Conservation (phyloP, 1,139 yeast species). For the Debaryomycetaceae sp. region DNA sequence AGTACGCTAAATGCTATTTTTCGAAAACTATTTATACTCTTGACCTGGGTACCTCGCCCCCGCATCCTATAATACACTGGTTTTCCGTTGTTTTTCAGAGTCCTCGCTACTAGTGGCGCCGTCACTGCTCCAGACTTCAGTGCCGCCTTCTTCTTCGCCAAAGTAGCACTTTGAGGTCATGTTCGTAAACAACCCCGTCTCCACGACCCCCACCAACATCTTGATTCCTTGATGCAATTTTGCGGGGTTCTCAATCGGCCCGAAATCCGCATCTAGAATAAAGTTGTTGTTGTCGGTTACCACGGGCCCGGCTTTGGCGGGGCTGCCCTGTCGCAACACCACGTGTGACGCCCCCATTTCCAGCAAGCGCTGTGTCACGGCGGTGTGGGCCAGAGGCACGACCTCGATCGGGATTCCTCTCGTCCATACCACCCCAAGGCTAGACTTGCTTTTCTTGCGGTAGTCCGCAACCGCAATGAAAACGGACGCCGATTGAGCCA, state of each 20-base stretch:
- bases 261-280: conserved; percentile 89
- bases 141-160: conserved; percentile 72
- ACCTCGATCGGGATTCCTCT: conserved; percentile 95
- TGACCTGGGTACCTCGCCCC: too few relatives aligned
- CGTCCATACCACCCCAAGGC: conserved; percentile 71
- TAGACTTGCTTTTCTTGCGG: conserved; percentile 58
- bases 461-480: conserved; percentile 90
- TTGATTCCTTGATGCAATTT: conserved; percentile 58
- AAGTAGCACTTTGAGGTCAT: conserved; percentile 77
- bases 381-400: conserved; percentile 78
- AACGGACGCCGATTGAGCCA: conserved; percentile 67
- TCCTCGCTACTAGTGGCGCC: too few relatives aligned
- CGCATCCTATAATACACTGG: too few relatives aligned
- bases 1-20: too few relatives aligned
- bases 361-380: conserved; percentile 54
- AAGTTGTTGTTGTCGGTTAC: conserved; percentile 94
- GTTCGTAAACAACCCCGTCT: conserved; percentile 76
- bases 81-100: too few relatives aligned
- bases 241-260: conserved; percentile 53
- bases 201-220: conserved; percentile 85
- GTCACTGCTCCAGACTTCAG: conserved; percentile 15
- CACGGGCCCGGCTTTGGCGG: conserved; percentile 96
- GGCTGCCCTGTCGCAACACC: conserved; percentile 71
- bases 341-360: conserved; percentile 59
- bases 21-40: too few relatives aligned